These are phyloP conservation scores for Termitomyces bulborhizus DNA, from an alignment of 768 basidiomycete species.

Conservation along the genomic window DNA sequence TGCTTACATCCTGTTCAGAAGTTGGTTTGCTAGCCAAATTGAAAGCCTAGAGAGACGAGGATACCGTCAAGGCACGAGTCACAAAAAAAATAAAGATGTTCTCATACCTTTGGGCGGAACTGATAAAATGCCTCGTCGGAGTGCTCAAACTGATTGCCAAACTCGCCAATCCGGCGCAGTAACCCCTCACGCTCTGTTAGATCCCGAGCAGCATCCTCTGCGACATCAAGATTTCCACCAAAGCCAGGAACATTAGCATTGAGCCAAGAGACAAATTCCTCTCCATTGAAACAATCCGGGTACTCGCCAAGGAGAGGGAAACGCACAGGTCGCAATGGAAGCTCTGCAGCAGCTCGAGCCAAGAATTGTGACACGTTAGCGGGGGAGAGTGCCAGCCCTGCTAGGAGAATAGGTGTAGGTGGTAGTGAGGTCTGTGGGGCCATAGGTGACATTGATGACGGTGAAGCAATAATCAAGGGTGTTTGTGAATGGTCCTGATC, in stretches of 20 bases:
- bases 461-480: slow-evolving; percentile 38
- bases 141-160: slow-evolving; percentile 76
- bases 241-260: slow-evolving; percentile 73
- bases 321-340: slow-evolving; percentile 65
- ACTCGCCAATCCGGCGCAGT: slow-evolving; percentile 70
- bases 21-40: slow-evolving; percentile 37
- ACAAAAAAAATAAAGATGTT: not conserved
- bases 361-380: slow-evolving; percentile 65
- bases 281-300: slow-evolving; percentile 80
- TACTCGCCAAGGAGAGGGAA: slow-evolving; percentile 83
- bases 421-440: slow-evolving; percentile 37
- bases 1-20: slow-evolving; percentile 13
- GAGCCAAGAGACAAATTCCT: slow-evolving; percentile 85
- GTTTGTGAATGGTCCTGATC: slow-evolving; percentile 27
- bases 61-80: not conserved
- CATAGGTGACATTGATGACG: slow-evolving; percentile 59
- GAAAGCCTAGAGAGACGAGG: slow-evolving; percentile 42
- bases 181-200: slow-evolving; percentile 57
- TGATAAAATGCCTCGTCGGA: slow-evolving; percentile 80
- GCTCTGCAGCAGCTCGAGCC: slow-evolving; percentile 60
- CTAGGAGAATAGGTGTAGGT: slow-evolving; percentile 59
- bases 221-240: slow-evolving; percentile 69
- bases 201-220: slow-evolving; percentile 66
- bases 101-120: slow-evolving; percentile 68
- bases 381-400: slow-evolving; percentile 65